Evolutionary conservation across 768 basidiomycete species (phyloP).

Genomic region (Lactifluus pinguis): DNA sequence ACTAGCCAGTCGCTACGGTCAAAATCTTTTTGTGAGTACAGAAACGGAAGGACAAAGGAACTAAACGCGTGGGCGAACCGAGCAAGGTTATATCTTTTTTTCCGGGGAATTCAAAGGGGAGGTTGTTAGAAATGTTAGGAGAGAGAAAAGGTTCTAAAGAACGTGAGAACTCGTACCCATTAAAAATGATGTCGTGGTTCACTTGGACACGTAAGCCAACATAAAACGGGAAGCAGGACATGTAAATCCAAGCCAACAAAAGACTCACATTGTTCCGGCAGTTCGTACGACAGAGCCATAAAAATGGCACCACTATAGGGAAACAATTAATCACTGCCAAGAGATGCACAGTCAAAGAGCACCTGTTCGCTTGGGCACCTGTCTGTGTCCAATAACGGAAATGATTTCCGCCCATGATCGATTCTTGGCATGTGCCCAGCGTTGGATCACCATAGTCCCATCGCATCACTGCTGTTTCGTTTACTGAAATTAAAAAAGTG

Average conservation of each 20-base stretch:
- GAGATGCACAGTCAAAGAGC: conserved; percentile 15
- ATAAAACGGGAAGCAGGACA: not conserved
- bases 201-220: conserved; percentile 28
- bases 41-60: not conserved
- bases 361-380: conserved; percentile 53
- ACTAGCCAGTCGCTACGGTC: conserved; percentile 68
- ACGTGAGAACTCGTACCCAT: conserved; percentile 42
- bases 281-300: conserved; percentile 67
- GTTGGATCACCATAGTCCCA: conserved; percentile 76
- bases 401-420: conserved; percentile 79
- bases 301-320: conserved; percentile 56
- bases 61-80: conserved; percentile 33
- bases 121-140: conserved; percentile 2
- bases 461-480: conserved; percentile 77
- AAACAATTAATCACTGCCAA: not conserved
- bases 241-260: not conserved
- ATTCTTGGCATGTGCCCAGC: conserved; percentile 81
- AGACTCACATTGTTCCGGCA: conserved; percentile 47
- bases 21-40: not conserved
- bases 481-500: conserved; percentile 35
- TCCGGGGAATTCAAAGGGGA: too few relatives aligned
- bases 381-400: conserved; percentile 85
- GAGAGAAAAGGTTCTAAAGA: not conserved
- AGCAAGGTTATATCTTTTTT: conserved; percentile 63
- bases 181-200: conserved; percentile 59